Evolutionary conservation across 2,329 filamentous ascomycete species (phyloP).

Genomic region (Coniella lustricola): DNA sequence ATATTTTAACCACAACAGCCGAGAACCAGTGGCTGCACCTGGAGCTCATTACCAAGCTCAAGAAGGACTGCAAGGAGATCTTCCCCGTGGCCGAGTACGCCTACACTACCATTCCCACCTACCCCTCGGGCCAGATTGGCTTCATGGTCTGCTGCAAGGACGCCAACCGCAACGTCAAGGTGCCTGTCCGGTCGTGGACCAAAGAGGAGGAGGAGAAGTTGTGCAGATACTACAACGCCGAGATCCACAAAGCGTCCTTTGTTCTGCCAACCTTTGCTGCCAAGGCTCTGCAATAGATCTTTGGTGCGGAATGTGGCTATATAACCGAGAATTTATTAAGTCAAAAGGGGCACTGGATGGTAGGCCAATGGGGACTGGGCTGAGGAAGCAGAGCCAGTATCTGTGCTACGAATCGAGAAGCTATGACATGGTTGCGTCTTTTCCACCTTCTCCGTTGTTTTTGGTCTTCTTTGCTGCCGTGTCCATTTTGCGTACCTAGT

Average conservation of each 20-base stretch:
- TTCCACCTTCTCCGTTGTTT: too few species aligned
- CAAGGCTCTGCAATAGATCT: conserved; percentile 54
- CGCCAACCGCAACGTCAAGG: conserved; percentile 70
- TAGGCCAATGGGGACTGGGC: too few species aligned
- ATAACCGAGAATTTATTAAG: too few species aligned
- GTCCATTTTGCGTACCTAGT: too few species aligned
- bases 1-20: conserved; percentile 43
- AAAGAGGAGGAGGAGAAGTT: conserved; percentile 85
- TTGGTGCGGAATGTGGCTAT: conserved; percentile 19
- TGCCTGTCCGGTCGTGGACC: conserved; percentile 74
- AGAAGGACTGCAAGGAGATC: conserved; percentile 93
- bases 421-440: too few species aligned
- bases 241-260: conserved; percentile 93
- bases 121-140: conserved; percentile 97
- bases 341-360: too few species aligned
- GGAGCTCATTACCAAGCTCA: conserved; percentile 84
- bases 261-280: conserved; percentile 89
- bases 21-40: conserved; percentile 99
- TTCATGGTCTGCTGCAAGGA: conserved; percentile 99
- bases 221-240: conserved; percentile 95
- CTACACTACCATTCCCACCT: conserved; percentile 98
- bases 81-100: conserved; percentile 98
- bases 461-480: too few species aligned
- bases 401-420: too few species aligned
- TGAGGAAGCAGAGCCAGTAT: too few species aligned